Evolutionary conservation across 345 rosid genomes (phyloP).

Genomic region (Syzygium grande): DNA sequence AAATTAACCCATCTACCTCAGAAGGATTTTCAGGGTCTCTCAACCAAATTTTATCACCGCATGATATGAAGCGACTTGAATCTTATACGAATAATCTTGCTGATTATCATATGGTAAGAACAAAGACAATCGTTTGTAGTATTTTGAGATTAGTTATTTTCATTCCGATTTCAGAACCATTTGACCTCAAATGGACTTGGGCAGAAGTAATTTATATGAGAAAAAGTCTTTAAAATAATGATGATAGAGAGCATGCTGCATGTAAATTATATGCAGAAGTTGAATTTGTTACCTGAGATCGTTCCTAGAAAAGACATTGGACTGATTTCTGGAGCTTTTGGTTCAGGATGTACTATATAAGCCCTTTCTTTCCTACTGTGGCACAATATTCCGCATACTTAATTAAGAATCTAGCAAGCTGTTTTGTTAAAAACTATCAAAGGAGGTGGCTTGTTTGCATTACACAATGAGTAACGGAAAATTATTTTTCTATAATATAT

Average conservation of each 20-base stretch:
- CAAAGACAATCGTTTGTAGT: not conserved
- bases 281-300: not conserved
- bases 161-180: not conserved
- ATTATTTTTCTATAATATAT: not conserved
- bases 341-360: not conserved
- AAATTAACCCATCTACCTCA: conserved; percentile 19
- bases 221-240: not conserved
- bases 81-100: conserved; percentile 59
- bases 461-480: not conserved
- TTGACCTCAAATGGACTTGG: not conserved
- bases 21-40: conserved; percentile 46
- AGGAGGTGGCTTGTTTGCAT: not conserved
- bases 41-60: conserved; percentile 38
- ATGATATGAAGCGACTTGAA: conserved; percentile 61
- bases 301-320: not conserved
- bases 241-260: not conserved
- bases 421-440: not conserved
- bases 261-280: not conserved
- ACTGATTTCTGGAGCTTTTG: not conserved
- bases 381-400: not conserved
- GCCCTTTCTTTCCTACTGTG: not conserved
- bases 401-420: not conserved
- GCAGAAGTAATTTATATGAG: not conserved
- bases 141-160: not conserved
- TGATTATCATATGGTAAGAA: conserved; percentile 63